Conservation (phyloP, 2,329 filamentous ascomycete species). For the Lecanosticta acicola region DNA sequence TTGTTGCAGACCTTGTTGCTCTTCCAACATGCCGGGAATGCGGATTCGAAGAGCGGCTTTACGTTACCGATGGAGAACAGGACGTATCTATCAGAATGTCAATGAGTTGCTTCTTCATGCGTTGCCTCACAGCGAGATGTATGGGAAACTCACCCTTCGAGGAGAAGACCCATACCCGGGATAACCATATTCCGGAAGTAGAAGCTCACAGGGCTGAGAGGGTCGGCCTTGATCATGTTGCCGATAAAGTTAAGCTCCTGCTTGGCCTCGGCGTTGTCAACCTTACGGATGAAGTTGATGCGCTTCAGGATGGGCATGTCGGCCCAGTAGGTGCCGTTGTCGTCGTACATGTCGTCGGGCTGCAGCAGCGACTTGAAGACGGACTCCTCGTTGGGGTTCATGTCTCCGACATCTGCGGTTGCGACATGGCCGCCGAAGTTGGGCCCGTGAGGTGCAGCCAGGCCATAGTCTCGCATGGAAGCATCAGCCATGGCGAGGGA, state of each 20-base stretch:
- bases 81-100: slow-evolving; percentile 59
- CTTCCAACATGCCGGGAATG: slow-evolving; percentile 74
- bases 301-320: slow-evolving; percentile 69
- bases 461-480: slow-evolving; percentile 44
- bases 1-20: slow-evolving; percentile 57
- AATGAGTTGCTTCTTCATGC: too few relatives aligned
- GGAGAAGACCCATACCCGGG: slow-evolving; percentile 82
- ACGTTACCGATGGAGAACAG: slow-evolving; percentile 96
- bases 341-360: slow-evolving; percentile 81
- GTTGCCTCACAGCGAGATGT: background rate
- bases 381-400: slow-evolving; percentile 54
- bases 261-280: slow-evolving; percentile 64
- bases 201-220: slow-evolving; percentile 73
- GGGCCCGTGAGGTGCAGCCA: slow-evolving; percentile 45
- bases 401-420: slow-evolving; percentile 40
- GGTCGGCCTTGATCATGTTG: slow-evolving; percentile 78
- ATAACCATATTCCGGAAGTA: slow-evolving; percentile 90
- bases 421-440: slow-evolving; percentile 43
- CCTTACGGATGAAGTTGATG: slow-evolving; percentile 66
- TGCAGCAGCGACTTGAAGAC: slow-evolving; percentile 76
- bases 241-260: slow-evolving; percentile 64
- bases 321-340: slow-evolving; percentile 85
- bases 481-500: slow-evolving; percentile 23
- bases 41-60: slow-evolving; percentile 68
- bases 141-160: slow-evolving; percentile 62